phyloP scores from a whole-genome alignment of 495 filamentous ascomycete species.

The Sordaria brevicollis region DNA sequence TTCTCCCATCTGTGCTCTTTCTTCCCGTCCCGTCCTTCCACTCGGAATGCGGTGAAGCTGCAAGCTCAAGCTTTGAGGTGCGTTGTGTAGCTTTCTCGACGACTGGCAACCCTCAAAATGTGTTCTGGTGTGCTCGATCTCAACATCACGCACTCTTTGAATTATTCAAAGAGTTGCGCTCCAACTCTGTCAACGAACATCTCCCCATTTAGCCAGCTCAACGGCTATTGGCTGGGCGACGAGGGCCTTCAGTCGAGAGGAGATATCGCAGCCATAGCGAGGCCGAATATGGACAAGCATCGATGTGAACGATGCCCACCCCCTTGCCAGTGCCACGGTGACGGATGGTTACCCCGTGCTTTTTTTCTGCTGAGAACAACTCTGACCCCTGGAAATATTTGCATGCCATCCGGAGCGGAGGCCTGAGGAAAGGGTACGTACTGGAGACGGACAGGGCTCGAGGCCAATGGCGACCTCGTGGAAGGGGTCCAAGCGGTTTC shows the following conservation, averaged over 20 bases:
- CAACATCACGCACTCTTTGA: slow-evolving; percentile 3
- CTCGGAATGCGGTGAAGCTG: background rate
- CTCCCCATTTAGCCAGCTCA: slow-evolving; percentile 20
- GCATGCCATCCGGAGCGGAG: background rate
- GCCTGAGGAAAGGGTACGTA: slow-evolving; percentile 5
- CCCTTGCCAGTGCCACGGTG: slow-evolving; percentile 9
- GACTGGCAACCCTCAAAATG: background rate
- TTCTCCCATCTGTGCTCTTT: background rate
- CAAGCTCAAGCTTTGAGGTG: background rate
- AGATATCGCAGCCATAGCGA: slow-evolving; percentile 5
- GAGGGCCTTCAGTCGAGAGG: slow-evolving; percentile 6
- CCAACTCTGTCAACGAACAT: slow-evolving; percentile 12
- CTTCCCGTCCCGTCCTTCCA: background rate
- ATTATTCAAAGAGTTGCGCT: slow-evolving; percentile 9
- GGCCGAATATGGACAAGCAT: slow-evolving; percentile 16
- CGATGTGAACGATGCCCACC: slow-evolving; percentile 11
- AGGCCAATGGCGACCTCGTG: slow-evolving; percentile 5
- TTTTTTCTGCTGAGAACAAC: background rate
- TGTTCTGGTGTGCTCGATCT: background rate
- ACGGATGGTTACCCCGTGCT: slow-evolving; percentile 9
- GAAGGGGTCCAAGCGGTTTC: slow-evolving; percentile 26
- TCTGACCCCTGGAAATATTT: background rate
- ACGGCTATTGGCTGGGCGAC: slow-evolving; percentile 13
- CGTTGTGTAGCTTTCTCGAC: background rate
- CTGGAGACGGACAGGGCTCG: slow-evolving; percentile 9